Evolutionary conservation across 2,329 filamentous ascomycete genomes (phyloP).

Genomic region (Cryphonectria naterciae): DNA sequence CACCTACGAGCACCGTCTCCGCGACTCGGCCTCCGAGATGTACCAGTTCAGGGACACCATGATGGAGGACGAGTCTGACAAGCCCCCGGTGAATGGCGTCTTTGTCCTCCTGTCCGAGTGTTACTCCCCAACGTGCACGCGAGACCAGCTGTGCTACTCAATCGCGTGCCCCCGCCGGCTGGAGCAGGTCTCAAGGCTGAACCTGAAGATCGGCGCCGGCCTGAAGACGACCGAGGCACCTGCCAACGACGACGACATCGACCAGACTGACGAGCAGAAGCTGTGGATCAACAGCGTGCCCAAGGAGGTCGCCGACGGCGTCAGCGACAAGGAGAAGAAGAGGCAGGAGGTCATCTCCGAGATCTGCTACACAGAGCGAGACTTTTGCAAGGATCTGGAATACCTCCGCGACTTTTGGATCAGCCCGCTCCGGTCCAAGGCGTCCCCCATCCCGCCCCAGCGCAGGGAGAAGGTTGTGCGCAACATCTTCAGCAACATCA

Average conservation of each 20-base stretch:
- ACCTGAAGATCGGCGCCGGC: constrained; percentile 89
- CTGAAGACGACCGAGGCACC: constrained; percentile 67
- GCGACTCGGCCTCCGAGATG: constrained; percentile 92
- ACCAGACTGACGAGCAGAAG: constrained; percentile 89
- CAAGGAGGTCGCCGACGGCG: constrained; percentile 88
- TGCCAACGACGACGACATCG: constrained; percentile 76
- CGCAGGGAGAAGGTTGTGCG: constrained; percentile 88
- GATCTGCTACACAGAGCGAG: constrained; percentile 96
- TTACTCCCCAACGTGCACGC: constrained; percentile 95
- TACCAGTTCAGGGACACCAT: constrained; percentile 96
- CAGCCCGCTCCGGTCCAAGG: constrained; percentile 78
- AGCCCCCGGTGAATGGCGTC: constrained; percentile 81
- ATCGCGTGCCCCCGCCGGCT: constrained; percentile 93
- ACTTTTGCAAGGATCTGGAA: constrained; percentile 98
- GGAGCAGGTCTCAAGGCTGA: constrained; percentile 92
- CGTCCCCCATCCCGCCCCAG: constrained; percentile 86
- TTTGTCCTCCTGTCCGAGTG: constrained; percentile 96
- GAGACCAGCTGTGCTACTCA: constrained; percentile 94
- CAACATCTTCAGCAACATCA: constrained; percentile 93
- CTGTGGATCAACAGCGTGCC: constrained; percentile 99
- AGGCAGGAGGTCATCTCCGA: constrained; percentile 97
- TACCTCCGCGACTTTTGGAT: constrained; percentile 99
- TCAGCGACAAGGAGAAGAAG: constrained; percentile 92
- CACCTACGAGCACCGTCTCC: constrained; percentile 92
- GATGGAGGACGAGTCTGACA: constrained; percentile 79